A percentile compares a stretch with the other conserved stretches of the same genome.
These are phyloP conservation scores for Blastobotrys arbuscula DNA, from an alignment of 1,139 yeast species.

Conservation along the genomic window DNA sequence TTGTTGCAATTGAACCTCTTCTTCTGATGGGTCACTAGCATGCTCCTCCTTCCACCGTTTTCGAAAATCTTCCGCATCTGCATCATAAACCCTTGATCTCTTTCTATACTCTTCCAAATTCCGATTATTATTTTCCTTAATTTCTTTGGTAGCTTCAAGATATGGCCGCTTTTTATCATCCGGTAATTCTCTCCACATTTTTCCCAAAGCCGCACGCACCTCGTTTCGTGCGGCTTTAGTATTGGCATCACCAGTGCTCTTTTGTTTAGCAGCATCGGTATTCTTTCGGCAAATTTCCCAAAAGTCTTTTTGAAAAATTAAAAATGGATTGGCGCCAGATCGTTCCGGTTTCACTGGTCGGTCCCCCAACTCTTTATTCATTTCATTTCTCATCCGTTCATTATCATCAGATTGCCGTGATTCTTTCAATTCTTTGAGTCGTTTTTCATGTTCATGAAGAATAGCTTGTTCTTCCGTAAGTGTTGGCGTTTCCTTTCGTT, in stretches of 20 bases:
- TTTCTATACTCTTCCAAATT: slow-evolving; percentile 34
- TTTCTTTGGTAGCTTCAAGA: slow-evolving; percentile 32
- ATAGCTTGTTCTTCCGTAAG: background rate
- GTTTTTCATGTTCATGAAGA: background rate
- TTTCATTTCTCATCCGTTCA: slow-evolving; percentile 33
- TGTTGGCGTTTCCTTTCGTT: background rate
- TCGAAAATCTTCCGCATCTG: slow-evolving; percentile 38
- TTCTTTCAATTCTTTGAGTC: slow-evolving; percentile 25
- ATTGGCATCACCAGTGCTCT: slow-evolving; percentile 28
- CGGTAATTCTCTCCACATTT: slow-evolving; percentile 40
- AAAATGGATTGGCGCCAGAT: slow-evolving; percentile 39
- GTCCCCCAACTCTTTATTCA: slow-evolving; percentile 35
- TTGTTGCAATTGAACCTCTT: slow-evolving; percentile 28
- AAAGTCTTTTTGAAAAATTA: slow-evolving; percentile 40
- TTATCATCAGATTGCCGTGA: slow-evolving; percentile 27
- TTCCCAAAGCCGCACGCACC: slow-evolving; percentile 39
- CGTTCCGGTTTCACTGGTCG: slow-evolving; percentile 39
- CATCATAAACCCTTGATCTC: slow-evolving; percentile 33
- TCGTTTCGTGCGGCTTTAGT: slow-evolving; percentile 38
- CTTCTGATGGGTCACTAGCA: slow-evolving; percentile 32
- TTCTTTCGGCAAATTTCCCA: slow-evolving; percentile 39
- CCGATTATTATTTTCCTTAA: slow-evolving; percentile 34
- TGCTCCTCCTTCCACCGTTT: slow-evolving; percentile 37
- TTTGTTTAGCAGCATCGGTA: slow-evolving; percentile 34
- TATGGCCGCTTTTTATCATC: slow-evolving; percentile 37